A percentile compares a stretch with the other conserved stretches of the same genome.
Evolutionary conservation across 805 yeast species (phyloP).

Genomic region (Saccharomyces paradoxus): DNA sequence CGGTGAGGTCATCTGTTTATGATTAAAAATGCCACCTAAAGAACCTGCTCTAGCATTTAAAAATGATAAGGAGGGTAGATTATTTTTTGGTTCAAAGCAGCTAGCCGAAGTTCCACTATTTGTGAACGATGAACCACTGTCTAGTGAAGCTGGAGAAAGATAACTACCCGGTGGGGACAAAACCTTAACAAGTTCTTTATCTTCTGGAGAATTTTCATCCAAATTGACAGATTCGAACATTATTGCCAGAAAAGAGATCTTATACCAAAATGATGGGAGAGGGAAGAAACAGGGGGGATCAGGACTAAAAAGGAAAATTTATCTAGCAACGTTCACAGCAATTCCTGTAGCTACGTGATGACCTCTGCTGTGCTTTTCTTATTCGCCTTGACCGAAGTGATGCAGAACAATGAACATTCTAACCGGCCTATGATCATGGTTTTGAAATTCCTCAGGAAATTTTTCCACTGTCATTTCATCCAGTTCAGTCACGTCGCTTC

Average conservation of each 20-base stretch:
- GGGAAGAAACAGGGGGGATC: neutral
- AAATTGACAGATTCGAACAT: slow-evolving; percentile 3
- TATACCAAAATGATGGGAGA: neutral
- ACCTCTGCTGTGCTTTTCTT: neutral
- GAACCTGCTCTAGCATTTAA: slow-evolving; percentile 3
- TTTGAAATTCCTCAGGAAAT: slow-evolving; percentile 22
- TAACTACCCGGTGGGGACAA: slow-evolving; percentile 12
- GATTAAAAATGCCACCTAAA: neutral
- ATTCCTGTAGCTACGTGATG: neutral
- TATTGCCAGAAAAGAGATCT: neutral
- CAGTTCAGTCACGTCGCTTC: neutral
- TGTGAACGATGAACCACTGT: slow-evolving; percentile 11
- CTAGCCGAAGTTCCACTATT: slow-evolving; percentile 1
- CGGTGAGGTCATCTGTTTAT: slow-evolving; percentile 9
- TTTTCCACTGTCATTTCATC: slow-evolving; percentile 1
- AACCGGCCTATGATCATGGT: neutral
- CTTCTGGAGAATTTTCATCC: slow-evolving; percentile 1
- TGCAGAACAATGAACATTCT: neutral
- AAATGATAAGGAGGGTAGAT: slow-evolving; percentile 5
- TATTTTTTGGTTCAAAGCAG: neutral
- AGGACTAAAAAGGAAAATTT: neutral
- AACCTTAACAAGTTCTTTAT: slow-evolving; percentile 4
- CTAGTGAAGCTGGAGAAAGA: slow-evolving; percentile 18
- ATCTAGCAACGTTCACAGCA: neutral
- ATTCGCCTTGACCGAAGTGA: neutral